Base-by-base conservation (phyloP, 2,329 filamentous ascomycete genomes). In the Alternaria alternata region DNA sequence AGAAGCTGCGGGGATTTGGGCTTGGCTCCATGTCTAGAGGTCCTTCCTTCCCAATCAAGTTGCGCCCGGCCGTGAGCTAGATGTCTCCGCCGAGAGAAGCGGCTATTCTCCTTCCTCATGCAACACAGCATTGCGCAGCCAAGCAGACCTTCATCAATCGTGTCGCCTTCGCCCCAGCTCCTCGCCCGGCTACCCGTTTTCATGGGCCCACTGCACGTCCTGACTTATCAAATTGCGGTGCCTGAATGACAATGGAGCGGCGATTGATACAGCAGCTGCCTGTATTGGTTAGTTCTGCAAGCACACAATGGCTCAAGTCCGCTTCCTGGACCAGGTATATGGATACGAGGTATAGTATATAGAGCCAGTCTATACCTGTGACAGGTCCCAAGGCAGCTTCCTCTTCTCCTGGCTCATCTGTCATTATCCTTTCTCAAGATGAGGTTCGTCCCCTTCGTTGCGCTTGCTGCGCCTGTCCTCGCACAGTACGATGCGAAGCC, bases 401-500 rank as follows among this genome's bases (percentile, higher is more conserved):
- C 51, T 62, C 57, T 54, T 57, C 51, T 46, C 62, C 48, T 30
- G 39, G 44, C 57, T 53, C 51, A 57, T 57, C 52, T 34, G 24
- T 38, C 24, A 54, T 47, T 54, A n/a, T 36, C 36, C 32, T 47
- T 11, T 22, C 22, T 47, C 65, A 70, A 66, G 43, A 77, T 77
- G 74, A 77, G 66, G 65, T 68, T 70, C 53, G 64, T 70, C 64
- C 62, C 69, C 32, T 59, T 73, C 58, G 51, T 75, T 52, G 62
- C 61, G 70, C 66, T 74, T 12, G 69, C 64, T 63, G 64, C 66
- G 60, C 66, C 66, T 49, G 60, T 57, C 46, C 55, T 65, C 36
- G 63, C 64, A 28, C 65, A 68, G 60, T 63, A 65, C 34, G 52
- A 60, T 20, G 36, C 57, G 34, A 63, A 55, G 49, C 60, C 57